These are phyloP conservation scores for Mycena olivaceomarginata DNA, from an alignment of 768 basidiomycete genomes.

Conservation along the genomic window DNA sequence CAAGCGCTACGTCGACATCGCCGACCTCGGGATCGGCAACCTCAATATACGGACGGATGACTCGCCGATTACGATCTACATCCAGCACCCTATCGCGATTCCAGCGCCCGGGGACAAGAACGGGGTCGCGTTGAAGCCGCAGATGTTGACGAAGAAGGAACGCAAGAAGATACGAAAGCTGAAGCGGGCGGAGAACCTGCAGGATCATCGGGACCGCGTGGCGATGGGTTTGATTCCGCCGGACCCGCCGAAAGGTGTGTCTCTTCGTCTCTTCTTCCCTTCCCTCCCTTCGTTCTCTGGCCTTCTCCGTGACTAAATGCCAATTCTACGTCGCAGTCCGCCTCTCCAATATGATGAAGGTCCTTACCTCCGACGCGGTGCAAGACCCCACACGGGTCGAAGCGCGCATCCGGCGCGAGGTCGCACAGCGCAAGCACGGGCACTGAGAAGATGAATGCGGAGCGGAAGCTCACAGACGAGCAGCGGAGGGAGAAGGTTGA, in stretches of 20 bases:
- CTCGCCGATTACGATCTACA: constrained; percentile 91
- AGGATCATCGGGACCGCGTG: constrained; percentile 96
- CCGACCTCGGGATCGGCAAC: constrained; percentile 66
- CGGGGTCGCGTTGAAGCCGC: constrained; percentile 84
- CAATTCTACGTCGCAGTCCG: constrained; percentile 75
- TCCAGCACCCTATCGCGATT: constrained; percentile 98
- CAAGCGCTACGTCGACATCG: constrained; percentile 87
- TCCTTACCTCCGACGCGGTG: constrained; percentile 96
- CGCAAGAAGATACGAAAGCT: constrained; percentile 96
- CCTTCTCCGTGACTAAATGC: neutral
- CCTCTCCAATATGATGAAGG: constrained; percentile 97
- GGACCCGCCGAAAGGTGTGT: constrained; percentile 92
- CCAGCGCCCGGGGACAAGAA: constrained; percentile 93
- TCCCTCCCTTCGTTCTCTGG: constrained; percentile 28
- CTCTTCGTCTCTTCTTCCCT: no score
- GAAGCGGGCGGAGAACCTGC: constrained; percentile 88
- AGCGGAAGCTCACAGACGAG: constrained; percentile 94
- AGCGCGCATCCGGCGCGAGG: constrained; percentile 95
- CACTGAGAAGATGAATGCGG: constrained; percentile 97
- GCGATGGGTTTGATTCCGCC: constrained; percentile 97
- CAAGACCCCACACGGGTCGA: constrained; percentile 99
- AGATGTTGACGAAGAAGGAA: constrained; percentile 96
- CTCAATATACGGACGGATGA: constrained; percentile 80
- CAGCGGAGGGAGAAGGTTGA: constrained; percentile 92
- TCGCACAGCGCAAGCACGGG: constrained; percentile 89